These are phyloP conservation scores for Begonia peltatifolia DNA, from an alignment of 306 rosid species.

Conservation along the genomic window DNA sequence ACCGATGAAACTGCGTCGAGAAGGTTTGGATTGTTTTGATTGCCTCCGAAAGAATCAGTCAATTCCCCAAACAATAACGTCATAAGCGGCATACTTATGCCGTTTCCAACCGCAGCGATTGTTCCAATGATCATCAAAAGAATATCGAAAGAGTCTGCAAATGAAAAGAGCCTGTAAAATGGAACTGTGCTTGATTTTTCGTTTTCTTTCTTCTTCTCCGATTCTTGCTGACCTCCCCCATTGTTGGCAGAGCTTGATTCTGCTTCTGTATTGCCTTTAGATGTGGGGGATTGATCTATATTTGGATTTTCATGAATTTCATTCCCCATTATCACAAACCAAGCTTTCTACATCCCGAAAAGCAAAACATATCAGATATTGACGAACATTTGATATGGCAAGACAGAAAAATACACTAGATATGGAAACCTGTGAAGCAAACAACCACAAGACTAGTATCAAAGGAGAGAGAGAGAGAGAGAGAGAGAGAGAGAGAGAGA, in stretches of 20 bases:
- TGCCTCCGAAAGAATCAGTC: conserved; percentile 58
- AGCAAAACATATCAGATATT: too few species aligned
- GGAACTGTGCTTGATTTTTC: conserved; percentile 34
- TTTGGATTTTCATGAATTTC: conserved; percentile 13
- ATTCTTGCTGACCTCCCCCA: conserved; percentile 10
- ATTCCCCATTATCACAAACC: conserved; percentile 22
- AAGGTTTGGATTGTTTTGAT: conserved; percentile 12
- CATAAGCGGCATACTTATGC: conserved; percentile 49
- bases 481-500: too few species aligned
- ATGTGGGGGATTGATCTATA: conserved; percentile 16
- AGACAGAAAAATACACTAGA: too few species aligned
- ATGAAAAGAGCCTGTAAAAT: conserved; percentile 64
- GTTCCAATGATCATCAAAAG: conserved; percentile 53
- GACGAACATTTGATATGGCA: too few species aligned
- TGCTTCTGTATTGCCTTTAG: conserved; percentile 12
- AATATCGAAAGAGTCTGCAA: conserved; percentile 55
- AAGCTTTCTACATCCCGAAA: too few species aligned
- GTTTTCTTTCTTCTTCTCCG: conserved; percentile 20
- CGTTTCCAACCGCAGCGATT: conserved; percentile 45
- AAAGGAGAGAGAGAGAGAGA: too few species aligned
- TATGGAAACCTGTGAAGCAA: too few species aligned
- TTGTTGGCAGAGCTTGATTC: conserved; percentile 11
- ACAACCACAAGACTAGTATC: too few species aligned
- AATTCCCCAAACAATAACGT: conserved; percentile 40
- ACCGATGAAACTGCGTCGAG: conserved; percentile 54